Conservation (phyloP, 2,329 filamentous ascomycete species). For the Chaetomiaceae sp. region DNA sequence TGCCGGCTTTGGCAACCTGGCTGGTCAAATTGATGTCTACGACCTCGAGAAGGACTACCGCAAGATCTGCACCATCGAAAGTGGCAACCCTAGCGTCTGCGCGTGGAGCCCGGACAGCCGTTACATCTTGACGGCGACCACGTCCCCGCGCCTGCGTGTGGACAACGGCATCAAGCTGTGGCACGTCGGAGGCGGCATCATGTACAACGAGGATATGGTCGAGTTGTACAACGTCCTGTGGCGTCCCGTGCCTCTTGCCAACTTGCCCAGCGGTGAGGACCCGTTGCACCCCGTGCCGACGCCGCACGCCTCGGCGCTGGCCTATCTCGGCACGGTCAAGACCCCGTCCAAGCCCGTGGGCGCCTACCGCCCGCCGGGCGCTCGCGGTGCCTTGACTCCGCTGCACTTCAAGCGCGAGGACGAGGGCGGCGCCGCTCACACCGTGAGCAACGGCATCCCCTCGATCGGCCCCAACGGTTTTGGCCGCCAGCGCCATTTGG, state of each 20-base stretch:
- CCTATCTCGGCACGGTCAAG: conserved; percentile 81
- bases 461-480: conserved; percentile 76
- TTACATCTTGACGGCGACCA: conserved; percentile 96
- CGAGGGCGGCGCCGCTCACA: conserved; percentile 82
- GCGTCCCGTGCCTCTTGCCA: conserved; percentile 67
- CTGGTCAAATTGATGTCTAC: conserved; percentile 96
- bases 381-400: conserved; percentile 81
- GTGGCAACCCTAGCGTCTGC: conserved; percentile 91
- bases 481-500: conserved; percentile 65
- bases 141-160: conserved; percentile 87
- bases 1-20: conserved; percentile 94
- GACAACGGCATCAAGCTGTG: conserved; percentile 96
- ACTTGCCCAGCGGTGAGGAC: conserved; percentile 55
- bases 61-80: conserved; percentile 91
- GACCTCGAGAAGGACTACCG: conserved; percentile 90
- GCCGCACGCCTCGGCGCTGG: conserved; percentile 76
- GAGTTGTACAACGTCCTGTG: conserved; percentile 90
- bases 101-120: conserved; percentile 96
- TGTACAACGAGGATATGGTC: conserved; percentile 93
- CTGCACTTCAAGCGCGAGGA: conserved; percentile 97
- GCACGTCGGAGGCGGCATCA: conserved; percentile 81
- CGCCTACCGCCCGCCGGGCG: conserved; percentile 91
- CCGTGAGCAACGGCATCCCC: conserved; percentile 70
- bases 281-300: conserved; percentile 68
- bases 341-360: conserved; percentile 96